Percentiles rank a stretch among this genome's conserved stretches.
These are phyloP conservation scores for Lippia alba DNA, from an alignment of 305 asterid species.

Conservation along the genomic window DNA sequence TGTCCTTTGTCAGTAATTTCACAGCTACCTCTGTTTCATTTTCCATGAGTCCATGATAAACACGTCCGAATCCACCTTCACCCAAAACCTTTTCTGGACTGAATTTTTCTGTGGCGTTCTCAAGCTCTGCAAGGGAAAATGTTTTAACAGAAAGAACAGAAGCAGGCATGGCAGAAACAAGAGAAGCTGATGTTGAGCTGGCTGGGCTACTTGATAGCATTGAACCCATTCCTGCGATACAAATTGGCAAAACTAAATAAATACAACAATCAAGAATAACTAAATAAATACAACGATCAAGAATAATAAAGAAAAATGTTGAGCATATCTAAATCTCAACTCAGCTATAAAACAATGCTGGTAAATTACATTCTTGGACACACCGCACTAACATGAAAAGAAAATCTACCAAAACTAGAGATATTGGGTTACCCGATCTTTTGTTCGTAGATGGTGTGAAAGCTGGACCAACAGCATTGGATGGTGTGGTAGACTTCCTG, in stretches of 20 bases:
- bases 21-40: conserved; percentile 84
- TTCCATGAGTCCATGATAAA: conserved; percentile 79
- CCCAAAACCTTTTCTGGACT: conserved; percentile 68
- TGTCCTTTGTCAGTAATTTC: conserved; percentile 73
- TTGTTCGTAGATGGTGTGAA: conserved; percentile 63
- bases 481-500: conserved; percentile 68
- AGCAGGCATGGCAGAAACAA: conserved; percentile 69
- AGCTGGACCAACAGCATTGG: conserved; percentile 87
- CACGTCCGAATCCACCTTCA: conserved; percentile 99
- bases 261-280: background rate
- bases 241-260: background rate
- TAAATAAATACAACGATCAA: background rate
- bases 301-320: background rate
- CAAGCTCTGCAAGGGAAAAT: conserved; percentile 69
- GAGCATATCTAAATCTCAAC: background rate
- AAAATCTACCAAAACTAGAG: background rate
- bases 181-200: conserved; percentile 65
- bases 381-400: background rate
- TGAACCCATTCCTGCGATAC: conserved; percentile 63
- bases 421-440: conserved; percentile 90
- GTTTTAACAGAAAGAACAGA: conserved; percentile 75
- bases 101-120: conserved; percentile 74
- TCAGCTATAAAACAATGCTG: background rate
- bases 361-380: conserved; percentile 5
- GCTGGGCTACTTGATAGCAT: conserved; percentile 66